Conservation (phyloP, 202 grass and related monocot species). For the Zizania palustris region DNA sequence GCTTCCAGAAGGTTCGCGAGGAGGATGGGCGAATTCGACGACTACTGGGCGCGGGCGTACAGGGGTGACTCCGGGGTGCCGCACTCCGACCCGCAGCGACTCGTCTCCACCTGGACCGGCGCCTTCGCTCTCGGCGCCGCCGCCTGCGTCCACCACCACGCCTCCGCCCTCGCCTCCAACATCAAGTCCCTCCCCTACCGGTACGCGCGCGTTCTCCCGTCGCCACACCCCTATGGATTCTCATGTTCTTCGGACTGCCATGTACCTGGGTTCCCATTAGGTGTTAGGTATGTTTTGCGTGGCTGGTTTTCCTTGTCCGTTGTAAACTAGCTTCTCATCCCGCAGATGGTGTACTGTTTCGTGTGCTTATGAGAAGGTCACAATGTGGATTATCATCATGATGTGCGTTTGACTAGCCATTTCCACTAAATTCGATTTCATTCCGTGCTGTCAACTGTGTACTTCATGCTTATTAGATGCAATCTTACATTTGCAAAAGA, state of each 20-base stretch:
- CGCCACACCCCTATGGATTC: neutral
- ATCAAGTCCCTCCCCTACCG: slow-evolving; percentile 51
- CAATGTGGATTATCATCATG: neutral
- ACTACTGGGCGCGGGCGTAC: slow-evolving; percentile 69
- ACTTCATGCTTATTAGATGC: neutral
- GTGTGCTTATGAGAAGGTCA: neutral
- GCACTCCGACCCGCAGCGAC: slow-evolving; percentile 66
- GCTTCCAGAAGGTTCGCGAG: neutral
- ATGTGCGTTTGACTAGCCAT: neutral
- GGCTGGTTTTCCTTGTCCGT: neutral
- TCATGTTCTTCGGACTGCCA: neutral
- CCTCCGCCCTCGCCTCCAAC: slow-evolving; percentile 48
- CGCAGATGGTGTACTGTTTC: neutral
- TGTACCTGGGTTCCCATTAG: neutral
- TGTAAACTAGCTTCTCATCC: neutral
- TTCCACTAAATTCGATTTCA: neutral
- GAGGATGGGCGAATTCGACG: slow-evolving; percentile 66
- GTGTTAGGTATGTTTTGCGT: neutral
- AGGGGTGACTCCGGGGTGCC: slow-evolving; percentile 80
- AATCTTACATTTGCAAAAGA: neutral
- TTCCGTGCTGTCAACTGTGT: neutral
- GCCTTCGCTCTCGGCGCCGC: slow-evolving; percentile 68
- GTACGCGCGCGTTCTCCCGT: neutral
- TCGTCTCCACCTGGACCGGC: slow-evolving; percentile 62
- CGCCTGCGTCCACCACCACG: slow-evolving; percentile 73